phyloP scores from a whole-genome alignment of 371 early-diverging fungal genomes.

The Haplosporangium sp. region DNA sequence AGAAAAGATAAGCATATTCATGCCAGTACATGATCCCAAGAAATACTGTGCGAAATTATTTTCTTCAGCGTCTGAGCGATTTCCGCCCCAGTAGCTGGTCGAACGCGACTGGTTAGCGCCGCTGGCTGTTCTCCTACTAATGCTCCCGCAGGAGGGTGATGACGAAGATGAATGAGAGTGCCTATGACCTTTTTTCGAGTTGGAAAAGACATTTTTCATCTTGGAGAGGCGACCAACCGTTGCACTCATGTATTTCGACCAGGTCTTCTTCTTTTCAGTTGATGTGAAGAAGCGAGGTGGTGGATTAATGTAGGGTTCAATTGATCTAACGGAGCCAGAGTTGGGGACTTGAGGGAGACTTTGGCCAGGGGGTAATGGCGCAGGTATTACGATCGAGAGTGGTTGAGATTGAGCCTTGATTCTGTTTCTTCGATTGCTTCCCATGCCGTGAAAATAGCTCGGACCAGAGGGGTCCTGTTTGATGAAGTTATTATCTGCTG shows the following conservation, averaged over 20 bases:
- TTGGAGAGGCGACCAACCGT: conserved; percentile 38
- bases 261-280: conserved; percentile 27
- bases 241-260: conserved; percentile 41
- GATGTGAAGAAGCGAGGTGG: conserved; percentile 27
- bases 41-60: conserved; percentile 27
- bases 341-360: conserved; percentile 4
- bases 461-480: conserved; percentile 1
- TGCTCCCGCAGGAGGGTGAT: neutral
- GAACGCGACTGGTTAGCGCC: conserved; percentile 5
- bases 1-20: conserved; percentile 20
- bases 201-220: conserved; percentile 34
- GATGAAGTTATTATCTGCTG: neutral
- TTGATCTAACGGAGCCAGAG: conserved; percentile 16
- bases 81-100: conserved; percentile 19
- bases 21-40: conserved; percentile 20
- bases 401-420: conserved; percentile 20
- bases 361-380: neutral
- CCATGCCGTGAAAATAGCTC: neutral
- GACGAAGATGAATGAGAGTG: conserved; percentile 17
- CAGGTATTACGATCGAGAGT: conserved; percentile 2
- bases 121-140: conserved; percentile 3
- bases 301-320: conserved; percentile 48
- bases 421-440: conserved; percentile 6
- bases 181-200: conserved; percentile 12
- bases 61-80: conserved; percentile 17